Base-by-base conservation (phyloP, 2,329 filamentous ascomycete species). In the Exophiala sp. region DNA sequence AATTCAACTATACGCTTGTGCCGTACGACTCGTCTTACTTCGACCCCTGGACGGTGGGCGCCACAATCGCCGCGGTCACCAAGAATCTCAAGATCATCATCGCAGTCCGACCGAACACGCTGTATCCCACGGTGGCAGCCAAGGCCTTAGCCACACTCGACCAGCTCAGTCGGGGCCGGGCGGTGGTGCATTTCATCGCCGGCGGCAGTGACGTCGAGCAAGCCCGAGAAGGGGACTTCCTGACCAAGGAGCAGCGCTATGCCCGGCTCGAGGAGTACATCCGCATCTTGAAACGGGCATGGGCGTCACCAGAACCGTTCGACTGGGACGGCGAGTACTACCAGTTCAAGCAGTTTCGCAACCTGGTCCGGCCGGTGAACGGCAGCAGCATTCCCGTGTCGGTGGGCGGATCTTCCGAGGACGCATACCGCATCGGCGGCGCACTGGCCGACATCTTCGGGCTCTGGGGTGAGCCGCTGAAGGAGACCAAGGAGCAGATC, bases 311-410 rank as follows among this genome's bases (percentile, higher is more conserved):
- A 0, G 77, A 78, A 14, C 73, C 78, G 0, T 82, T 82, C 48
- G 78, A 81, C 66, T 82, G 78, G 78, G 74, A 80, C 1, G 73
- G 77, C 43, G 73, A 76, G 55, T 78, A 79, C 65, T 82, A 77
- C 64, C 68, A 73, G 46, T 81, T 82, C 70, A 80, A 78, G 61
- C 65, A 74, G 39, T 82, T 80, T 64, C 70, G 68, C 53, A 80
- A 75, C 66, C 65, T 65, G 2, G 77, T 82, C 1, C 72, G 73
- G 0, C 79, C 78, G 0, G 68, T 70, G 4, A 75, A 78, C 19
- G 78, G 85, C 39, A 86, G 93, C 62, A 82, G 84, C 23, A 77
- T 79, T 13, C 87, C 84, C 62, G 78, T 95, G 59, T 73, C 88
- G 48, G 83, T 90, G 55, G 85, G 80, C 2, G 85, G 83, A 32